These are phyloP conservation scores for Psophocarpus tetragonolobus DNA, from an alignment of 306 rosid genomes.

Conservation along the genomic window DNA sequence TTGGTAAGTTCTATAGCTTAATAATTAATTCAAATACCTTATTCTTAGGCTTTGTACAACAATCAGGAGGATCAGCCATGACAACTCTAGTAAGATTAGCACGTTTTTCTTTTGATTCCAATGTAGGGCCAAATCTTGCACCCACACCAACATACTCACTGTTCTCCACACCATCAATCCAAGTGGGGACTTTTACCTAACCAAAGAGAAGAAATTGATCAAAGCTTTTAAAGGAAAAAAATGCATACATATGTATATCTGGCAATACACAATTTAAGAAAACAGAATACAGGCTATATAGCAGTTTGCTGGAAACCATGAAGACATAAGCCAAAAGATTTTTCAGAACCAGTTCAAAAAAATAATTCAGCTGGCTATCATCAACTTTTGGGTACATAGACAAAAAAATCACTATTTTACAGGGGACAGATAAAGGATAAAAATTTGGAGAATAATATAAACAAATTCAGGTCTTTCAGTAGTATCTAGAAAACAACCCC, in stretches of 20 bases:
- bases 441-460: background rate
- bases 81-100: constrained; percentile 87
- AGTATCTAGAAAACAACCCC: constrained; percentile 25
- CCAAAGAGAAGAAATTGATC: constrained; percentile 23
- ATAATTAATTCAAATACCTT: constrained; percentile 50
- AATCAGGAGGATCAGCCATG: constrained; percentile 97
- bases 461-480: constrained; percentile 15
- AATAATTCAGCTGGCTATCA: background rate
- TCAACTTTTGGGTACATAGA: background rate
- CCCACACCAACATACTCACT: constrained; percentile 91
- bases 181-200: constrained; percentile 92
- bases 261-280: constrained; percentile 8
- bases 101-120: constrained; percentile 88
- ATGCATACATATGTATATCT: background rate
- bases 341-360: background rate
- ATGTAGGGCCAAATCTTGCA: constrained; percentile 87
- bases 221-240: constrained; percentile 3
- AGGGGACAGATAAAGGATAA: background rate
- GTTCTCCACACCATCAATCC: constrained; percentile 66
- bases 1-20: constrained; percentile 19
- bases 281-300: background rate
- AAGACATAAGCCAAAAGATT: constrained; percentile 5
- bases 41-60: constrained; percentile 63
- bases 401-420: background rate
- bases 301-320: background rate